Conservation (phyloP, 202 grass and related monocot species). For the Alloteropsis angusta region DNA sequence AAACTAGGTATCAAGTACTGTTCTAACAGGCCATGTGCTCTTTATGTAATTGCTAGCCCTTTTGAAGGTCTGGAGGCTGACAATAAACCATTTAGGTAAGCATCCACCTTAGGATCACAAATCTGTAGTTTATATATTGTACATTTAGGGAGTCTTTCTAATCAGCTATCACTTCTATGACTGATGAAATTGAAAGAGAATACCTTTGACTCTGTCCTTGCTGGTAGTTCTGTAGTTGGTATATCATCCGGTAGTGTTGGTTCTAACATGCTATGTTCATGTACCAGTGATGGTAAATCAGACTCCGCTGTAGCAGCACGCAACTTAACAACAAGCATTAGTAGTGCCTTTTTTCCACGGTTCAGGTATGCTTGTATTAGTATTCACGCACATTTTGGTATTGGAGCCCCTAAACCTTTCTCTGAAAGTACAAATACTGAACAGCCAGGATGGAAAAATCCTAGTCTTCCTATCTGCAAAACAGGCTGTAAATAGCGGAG, state of each 20-base stretch:
- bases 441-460: conserved; percentile 65
- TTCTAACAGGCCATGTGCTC: conserved; percentile 79
- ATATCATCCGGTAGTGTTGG: not conserved
- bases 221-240: not conserved
- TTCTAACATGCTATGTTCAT: not conserved
- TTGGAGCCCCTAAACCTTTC: not conserved
- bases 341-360: conserved; percentile 73
- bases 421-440: conserved; percentile 6
- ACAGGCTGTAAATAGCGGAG: conserved; percentile 68
- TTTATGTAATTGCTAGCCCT: conserved; percentile 55
- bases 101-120: not conserved
- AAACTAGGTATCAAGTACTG: conserved; percentile 96
- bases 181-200: not conserved
- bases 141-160: not conserved
- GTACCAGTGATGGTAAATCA: conserved; percentile 24
- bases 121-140: not conserved
- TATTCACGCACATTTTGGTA: not conserved
- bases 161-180: not conserved
- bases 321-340: conserved; percentile 45
- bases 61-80: conserved; percentile 13
- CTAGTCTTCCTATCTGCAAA: conserved; percentile 76
- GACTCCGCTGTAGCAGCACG: not conserved
- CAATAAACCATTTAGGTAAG: not conserved
- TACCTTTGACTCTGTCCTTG: not conserved
- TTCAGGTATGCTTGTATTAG: conserved; percentile 56